Conservation (phyloP, 371 early-diverging fungal species). For the Mortierella sp. region DNA sequence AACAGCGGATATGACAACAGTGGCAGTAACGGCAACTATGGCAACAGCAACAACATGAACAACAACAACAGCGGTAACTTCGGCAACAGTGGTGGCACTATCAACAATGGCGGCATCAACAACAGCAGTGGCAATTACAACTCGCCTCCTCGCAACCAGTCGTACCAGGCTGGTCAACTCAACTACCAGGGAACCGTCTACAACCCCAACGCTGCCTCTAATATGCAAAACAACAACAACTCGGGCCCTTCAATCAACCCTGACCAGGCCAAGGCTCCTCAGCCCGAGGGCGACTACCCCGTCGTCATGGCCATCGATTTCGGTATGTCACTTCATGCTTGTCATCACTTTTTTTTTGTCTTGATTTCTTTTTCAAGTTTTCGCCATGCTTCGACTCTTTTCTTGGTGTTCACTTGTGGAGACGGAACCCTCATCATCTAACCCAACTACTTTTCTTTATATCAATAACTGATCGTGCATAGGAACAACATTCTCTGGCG, state of each 20-base stretch:
- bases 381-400: too few relatives aligned
- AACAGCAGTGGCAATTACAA: slow-evolving; percentile 9
- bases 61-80: not conserved
- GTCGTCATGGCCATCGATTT: slow-evolving; percentile 73
- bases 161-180: slow-evolving; percentile 28
- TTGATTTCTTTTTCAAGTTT: too few relatives aligned
- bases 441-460: not conserved
- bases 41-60: slow-evolving; percentile 17
- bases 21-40: not conserved
- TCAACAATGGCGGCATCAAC: not conserved
- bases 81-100: not conserved
- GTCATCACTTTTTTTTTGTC: too few relatives aligned
- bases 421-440: not conserved
- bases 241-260: slow-evolving; percentile 5
- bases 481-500: slow-evolving; percentile 76
- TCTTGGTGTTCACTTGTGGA: too few relatives aligned
- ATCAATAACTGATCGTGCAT: not conserved
- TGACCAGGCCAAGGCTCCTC: slow-evolving; percentile 36
- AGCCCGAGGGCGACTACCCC: slow-evolving; percentile 62
- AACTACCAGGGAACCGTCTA: slow-evolving; percentile 42
- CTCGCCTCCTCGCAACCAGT: slow-evolving; percentile 15
- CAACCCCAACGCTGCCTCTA: slow-evolving; percentile 5
- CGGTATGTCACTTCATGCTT: slow-evolving; percentile 51
- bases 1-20: slow-evolving; percentile 2
- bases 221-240: slow-evolving; percentile 4